Conservation (phyloP, 805 yeast genomes). For the Metschnikowia picachoensis region DNA sequence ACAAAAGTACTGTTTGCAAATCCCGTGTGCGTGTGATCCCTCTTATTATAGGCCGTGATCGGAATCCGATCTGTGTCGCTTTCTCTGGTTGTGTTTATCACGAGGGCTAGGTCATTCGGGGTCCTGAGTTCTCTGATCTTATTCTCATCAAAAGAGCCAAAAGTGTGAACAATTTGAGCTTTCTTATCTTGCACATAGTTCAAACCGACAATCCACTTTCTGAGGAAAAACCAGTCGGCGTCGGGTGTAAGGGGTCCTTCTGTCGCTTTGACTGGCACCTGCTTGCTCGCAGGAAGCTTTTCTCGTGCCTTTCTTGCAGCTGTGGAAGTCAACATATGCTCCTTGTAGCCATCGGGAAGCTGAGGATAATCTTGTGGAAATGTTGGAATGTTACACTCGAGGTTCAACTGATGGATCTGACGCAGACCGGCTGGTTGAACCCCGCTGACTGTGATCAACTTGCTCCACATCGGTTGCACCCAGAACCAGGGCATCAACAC, state of each 20-base stretch:
- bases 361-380: constrained; percentile 77
- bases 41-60: constrained; percentile 6
- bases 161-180: background rate
- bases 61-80: constrained; percentile 11
- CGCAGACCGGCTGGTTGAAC: constrained; percentile 68
- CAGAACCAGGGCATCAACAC: constrained; percentile 83
- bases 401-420: constrained; percentile 71
- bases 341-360: constrained; percentile 55
- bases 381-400: constrained; percentile 51
- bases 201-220: constrained; percentile 39
- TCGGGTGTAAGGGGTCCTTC: constrained; percentile 50
- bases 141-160: constrained; percentile 14
- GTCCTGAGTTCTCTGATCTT: constrained; percentile 10
- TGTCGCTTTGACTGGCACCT: constrained; percentile 7
- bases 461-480: constrained; percentile 78
- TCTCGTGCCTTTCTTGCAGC: constrained; percentile 25
- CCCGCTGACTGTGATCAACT: constrained; percentile 54
- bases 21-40: constrained; percentile 20
- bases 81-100: constrained; percentile 11
- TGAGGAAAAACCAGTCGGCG: constrained; percentile 74
- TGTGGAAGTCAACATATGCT: constrained; percentile 39
- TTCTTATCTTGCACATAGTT: constrained; percentile 4
- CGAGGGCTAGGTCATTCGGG: constrained; percentile 14
- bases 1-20: constrained; percentile 40
- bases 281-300: constrained; percentile 17